Base-by-base conservation (phyloP, 2,329 filamentous ascomycete genomes). In the Sporothrix sp. region DNA sequence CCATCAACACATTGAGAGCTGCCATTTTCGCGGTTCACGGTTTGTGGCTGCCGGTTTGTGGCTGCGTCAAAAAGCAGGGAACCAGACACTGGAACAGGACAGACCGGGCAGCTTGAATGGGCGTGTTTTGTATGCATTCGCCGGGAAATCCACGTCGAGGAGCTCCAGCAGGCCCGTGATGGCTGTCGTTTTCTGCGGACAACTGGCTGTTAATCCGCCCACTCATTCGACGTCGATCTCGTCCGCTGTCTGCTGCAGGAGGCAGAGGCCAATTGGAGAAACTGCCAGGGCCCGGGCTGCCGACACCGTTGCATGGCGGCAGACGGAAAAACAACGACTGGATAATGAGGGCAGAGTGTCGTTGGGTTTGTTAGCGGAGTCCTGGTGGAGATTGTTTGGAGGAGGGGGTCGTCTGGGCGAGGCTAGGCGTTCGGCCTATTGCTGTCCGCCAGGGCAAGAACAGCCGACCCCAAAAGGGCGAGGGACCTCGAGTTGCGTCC, bases 1-100 rank as follows among this genome's bases (percentile, higher is more conserved):
- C 81, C 81, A 85, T 85, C 63, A 85, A 71, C 58, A 85, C 81
- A 58, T 79, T 82, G 55, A 84, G 73, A 57, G 78, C 76, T 58
- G 76, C 72, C 75, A 79, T 79, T 23, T 37, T 65, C 58, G 30
- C 23, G 21, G 38, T 13, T 16, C n/a, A n/a, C n/a, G 35, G 20
- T 46, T 2, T 23, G 18, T 20, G 20, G 9, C 9, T n/a, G 21
- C 23, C 25, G 25, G 25, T 28, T 28, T 28, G 25, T 28, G 25
- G 25, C 5, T 6, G 10, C 25, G 25, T 32, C 9, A n/a, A 21
- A 13, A 44, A 16, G 8, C 18, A 16, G 13, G 3, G 2, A 32
- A 32, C 8, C n/a, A 32, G n/a, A n/a, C n/a, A n/a, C n/a, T 14
- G 37, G 10, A 25, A 3, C 7, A 33, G n/a, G 18, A 14, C 2